Evolutionary conservation across 345 rosid species (phyloP).

Genomic region (Eucalyptus globulus): DNA sequence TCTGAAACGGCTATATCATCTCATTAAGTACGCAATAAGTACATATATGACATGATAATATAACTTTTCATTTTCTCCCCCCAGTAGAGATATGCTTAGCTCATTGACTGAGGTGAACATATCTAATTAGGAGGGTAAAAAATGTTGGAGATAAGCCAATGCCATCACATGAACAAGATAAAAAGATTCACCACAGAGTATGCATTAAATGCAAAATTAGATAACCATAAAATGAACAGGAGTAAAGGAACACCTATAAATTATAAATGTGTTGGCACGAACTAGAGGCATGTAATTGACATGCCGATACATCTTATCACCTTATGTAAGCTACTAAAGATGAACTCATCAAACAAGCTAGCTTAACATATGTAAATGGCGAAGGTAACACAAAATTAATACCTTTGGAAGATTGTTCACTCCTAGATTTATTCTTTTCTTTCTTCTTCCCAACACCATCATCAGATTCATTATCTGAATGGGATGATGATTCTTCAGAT

Average conservation of each 20-base stretch:
- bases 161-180: background rate
- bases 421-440: slow-evolving; percentile 8
- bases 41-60: background rate
- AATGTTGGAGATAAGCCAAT: background rate
- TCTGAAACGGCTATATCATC: background rate
- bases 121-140: background rate
- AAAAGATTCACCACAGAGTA: background rate
- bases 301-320: background rate
- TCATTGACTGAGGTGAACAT: background rate
- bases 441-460: background rate
- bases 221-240: background rate
- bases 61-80: background rate
- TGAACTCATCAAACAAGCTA: background rate
- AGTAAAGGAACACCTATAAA: background rate
- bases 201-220: background rate
- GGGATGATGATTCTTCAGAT: slow-evolving; percentile 29
- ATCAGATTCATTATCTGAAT: slow-evolving; percentile 21
- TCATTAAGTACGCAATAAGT: background rate
- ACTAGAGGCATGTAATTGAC: background rate
- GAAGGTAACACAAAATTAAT: background rate
- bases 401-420: background rate
- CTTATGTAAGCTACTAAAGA: background rate
- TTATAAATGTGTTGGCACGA: background rate
- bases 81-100: background rate
- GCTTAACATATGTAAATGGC: background rate